Evolutionary conservation across 441 rosid genomes (phyloP).

Genomic region (Daphne laureola): DNA sequence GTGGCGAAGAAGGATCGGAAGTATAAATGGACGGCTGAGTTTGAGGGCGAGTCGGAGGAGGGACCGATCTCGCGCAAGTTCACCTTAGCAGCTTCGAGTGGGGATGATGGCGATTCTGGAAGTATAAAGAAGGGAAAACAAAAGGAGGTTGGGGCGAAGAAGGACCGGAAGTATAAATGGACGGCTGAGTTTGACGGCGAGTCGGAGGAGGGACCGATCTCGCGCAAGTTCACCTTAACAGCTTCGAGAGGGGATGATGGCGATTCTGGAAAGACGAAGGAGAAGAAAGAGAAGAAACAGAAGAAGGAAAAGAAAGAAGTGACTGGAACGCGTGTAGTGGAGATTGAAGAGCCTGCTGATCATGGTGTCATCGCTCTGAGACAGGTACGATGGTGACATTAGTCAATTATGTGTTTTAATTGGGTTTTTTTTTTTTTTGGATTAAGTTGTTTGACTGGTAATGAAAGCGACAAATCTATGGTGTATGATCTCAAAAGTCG

Average conservation of each 20-base stretch:
- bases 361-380: slow-evolving; percentile 44
- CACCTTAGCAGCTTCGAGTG: slow-evolving; percentile 44
- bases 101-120: slow-evolving; percentile 28
- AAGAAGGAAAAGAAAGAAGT: slow-evolving; percentile 33
- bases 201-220: slow-evolving; percentile 39
- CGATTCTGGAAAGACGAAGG: slow-evolving; percentile 30
- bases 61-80: slow-evolving; percentile 44
- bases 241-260: slow-evolving; percentile 37
- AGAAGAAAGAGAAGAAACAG: slow-evolving; percentile 20
- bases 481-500: background rate
- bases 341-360: slow-evolving; percentile 48
- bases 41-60: slow-evolving; percentile 54
- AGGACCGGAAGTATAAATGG: slow-evolving; percentile 58
- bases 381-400: slow-evolving; percentile 36
- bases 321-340: slow-evolving; percentile 43
- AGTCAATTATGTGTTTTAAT: background rate
- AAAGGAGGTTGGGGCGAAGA: slow-evolving; percentile 29
- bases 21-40: slow-evolving; percentile 71
- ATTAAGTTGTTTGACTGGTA: background rate
- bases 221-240: slow-evolving; percentile 46
- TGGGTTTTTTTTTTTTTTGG: background rate
- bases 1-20: slow-evolving; percentile 35
- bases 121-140: slow-evolving; percentile 41
- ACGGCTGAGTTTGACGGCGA: slow-evolving; percentile 64
- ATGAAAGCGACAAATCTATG: slow-evolving; percentile 2